Percentiles rank a stretch among this genome's conserved stretches.
Evolutionary conservation across 768 basidiomycete species (phyloP).

Genomic region (Xerocomus brunneocitrinus): DNA sequence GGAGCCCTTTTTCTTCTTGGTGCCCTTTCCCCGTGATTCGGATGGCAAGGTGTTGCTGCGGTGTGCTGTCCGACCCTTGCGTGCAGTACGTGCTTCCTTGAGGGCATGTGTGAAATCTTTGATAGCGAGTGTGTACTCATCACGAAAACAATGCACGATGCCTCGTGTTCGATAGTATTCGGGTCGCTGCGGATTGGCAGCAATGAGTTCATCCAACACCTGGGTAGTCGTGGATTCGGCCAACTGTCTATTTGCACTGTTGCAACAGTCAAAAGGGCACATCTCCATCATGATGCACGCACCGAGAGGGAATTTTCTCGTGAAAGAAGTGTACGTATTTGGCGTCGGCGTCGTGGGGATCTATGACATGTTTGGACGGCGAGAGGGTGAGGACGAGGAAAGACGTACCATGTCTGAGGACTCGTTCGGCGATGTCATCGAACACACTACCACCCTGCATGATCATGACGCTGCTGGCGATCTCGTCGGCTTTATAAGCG

Average conservation of each 20-base stretch:
- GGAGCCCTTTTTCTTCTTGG: constrained; percentile 53
- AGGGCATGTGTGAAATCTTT: constrained; percentile 81
- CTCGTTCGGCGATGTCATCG: constrained; percentile 87
- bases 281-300: constrained; percentile 19
- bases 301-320: constrained; percentile 93
- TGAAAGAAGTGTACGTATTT: constrained; percentile 93
- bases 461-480: constrained; percentile 89
- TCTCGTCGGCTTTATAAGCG: constrained; percentile 84
- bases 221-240: constrained; percentile 78
- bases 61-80: constrained; percentile 61
- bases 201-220: constrained; percentile 77
- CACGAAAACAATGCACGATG: constrained; percentile 84
- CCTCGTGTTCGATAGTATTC: constrained; percentile 89
- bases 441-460: constrained; percentile 94
- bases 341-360: constrained; percentile 73
- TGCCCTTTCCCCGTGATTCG: constrained; percentile 39
- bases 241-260: constrained; percentile 55
- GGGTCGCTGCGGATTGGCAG: constrained; percentile 64
- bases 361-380: constrained; percentile 33
- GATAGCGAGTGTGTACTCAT: constrained; percentile 69
- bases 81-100: constrained; percentile 66
- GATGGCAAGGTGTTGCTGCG: constrained; percentile 37
- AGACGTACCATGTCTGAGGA: constrained; percentile 61
- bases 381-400: not conserved
- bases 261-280: constrained; percentile 16